These are phyloP conservation scores for Collybia sordida DNA, from an alignment of 768 basidiomycete genomes.

Conservation along the genomic window DNA sequence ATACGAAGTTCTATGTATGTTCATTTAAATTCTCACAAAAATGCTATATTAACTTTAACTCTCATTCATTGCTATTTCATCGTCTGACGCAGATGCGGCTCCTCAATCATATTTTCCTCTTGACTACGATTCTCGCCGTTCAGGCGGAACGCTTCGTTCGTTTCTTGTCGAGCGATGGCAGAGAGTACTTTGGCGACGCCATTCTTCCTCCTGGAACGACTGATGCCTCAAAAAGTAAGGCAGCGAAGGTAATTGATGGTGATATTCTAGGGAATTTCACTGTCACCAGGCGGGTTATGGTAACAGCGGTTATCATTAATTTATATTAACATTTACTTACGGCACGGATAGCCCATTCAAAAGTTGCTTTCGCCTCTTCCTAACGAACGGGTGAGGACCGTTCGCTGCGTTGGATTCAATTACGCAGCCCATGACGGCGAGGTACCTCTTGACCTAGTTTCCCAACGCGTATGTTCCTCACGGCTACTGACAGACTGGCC, in stretches of 20 bases:
- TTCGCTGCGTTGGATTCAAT: conserved; percentile 29
- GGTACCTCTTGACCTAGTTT: conserved; percentile 5
- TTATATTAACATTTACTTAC: neutral
- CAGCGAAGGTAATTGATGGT: conserved; percentile 22
- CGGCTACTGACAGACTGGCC: conserved; percentile 15
- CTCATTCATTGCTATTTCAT: too few relatives aligned
- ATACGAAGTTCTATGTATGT: too few relatives aligned
- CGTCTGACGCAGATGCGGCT: too few relatives aligned
- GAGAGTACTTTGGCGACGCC: conserved; percentile 26
- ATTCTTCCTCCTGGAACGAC: conserved; percentile 17
- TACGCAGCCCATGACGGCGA: conserved; percentile 24
- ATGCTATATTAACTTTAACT: too few relatives aligned
- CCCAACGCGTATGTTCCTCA: neutral
- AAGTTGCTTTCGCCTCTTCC: conserved; percentile 26
- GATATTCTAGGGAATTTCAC: conserved; percentile 25
- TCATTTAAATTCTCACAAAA: too few relatives aligned
- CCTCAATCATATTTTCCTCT: too few relatives aligned
- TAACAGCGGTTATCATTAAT: neutral
- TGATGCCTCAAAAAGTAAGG: conserved; percentile 23
- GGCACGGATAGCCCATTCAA: conserved; percentile 18
- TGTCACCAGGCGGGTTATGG: conserved; percentile 25
- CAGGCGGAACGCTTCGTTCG: conserved; percentile 25
- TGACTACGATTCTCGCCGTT: conserved; percentile 5
- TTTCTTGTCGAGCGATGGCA: conserved; percentile 24
- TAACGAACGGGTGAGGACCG: conserved; percentile 23